A percentile compares a stretch with the other conserved stretches of the same genome.
Evolutionary conservation across 192 early-diverging fungal species (phyloP).

Genomic region (Coemansia sp.): DNA sequence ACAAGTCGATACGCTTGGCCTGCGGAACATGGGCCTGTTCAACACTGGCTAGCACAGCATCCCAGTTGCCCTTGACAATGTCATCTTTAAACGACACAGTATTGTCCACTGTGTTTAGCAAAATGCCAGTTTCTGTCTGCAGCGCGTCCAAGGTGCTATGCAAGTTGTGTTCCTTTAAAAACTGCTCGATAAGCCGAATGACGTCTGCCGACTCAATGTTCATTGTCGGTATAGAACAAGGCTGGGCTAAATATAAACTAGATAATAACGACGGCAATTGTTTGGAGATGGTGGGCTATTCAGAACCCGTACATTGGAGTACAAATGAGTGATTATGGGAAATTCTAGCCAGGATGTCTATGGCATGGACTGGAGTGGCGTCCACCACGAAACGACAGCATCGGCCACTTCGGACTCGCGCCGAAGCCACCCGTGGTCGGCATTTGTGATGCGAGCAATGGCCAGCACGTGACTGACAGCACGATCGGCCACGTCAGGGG

Average conservation of each 20-base stretch:
- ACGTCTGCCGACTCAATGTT: constrained; percentile 60
- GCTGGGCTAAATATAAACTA: background rate
- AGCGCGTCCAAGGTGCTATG: constrained; percentile 71
- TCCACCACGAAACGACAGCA: constrained; percentile 37
- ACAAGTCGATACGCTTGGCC: constrained; percentile 76
- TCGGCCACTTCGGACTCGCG: constrained; percentile 50
- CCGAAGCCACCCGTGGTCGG: constrained; percentile 53
- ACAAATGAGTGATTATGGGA: constrained; percentile 1
- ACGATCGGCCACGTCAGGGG: constrained; percentile 4
- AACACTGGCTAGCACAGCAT: constrained; percentile 73
- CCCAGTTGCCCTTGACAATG: constrained; percentile 84
- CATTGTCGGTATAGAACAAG: constrained; percentile 13
- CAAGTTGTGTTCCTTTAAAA: constrained; percentile 89
- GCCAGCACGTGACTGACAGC: constrained; percentile 33
- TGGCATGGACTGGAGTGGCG: constrained; percentile 7
- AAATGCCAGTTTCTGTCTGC: constrained; percentile 77
- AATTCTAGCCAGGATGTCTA: background rate
- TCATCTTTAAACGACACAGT: constrained; percentile 68
- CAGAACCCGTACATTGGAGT: background rate
- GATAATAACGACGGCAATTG: background rate
- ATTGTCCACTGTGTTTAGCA: constrained; percentile 85
- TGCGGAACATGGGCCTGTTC: constrained; percentile 66
- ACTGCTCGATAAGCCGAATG: constrained; percentile 89
- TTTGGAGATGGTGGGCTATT: background rate
- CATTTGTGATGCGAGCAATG: constrained; percentile 23